Evolutionary conservation across 805 yeast species (phyloP), one percentile per base, ranked within the genome.

Genomic region (Suhomyces canberraensis): DNA sequence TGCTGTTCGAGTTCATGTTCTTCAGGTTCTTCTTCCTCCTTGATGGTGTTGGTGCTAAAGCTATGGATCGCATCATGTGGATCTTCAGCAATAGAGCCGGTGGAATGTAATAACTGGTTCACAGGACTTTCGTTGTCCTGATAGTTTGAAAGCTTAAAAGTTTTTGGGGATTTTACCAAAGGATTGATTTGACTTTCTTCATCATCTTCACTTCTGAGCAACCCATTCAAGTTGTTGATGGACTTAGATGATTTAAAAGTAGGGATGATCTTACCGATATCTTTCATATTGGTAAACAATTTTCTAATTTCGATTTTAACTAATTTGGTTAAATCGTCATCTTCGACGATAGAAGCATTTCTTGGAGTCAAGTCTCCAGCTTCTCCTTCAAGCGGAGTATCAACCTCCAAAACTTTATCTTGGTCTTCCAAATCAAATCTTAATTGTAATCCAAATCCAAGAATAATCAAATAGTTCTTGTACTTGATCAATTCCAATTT

Each of bases 361-460:
- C 14, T 15, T 6, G 16, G 8, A 8, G 18, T 15, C 26, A n/a
- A 9, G 7, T 24, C 26, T 8, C 11, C 14, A 9, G 26, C 13
- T 24, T 24, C 26, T 8, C 14, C 11, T 24, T 24, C 26, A 24
- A 6, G 6, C 11, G 11, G 6, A n/a, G 9, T 9, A 19, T 38
- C 34, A 17, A n/a, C 16, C 9, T 30, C 37, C 8, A 8, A 16
- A 31, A 32, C 35, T 37, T 50, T 38, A 40, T 62, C 64, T 35
- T 56, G 60, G 26, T 52, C 60, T 40, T 66, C 69, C 40, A 66
- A 53, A 37, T 70, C 71, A 35, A 60, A 64, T 41, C 78, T 61
- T 39, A 73, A 55, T 39, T 64, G 68, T 40, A 74, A 64, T 0
- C 74, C 79, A 45, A 60, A 61, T n/a, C 71, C 75, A 29, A 75